These are phyloP conservation scores for Leccinum colubrinum DNA, from an alignment of 1,284 basidiomycete species.

Conservation along the genomic window DNA sequence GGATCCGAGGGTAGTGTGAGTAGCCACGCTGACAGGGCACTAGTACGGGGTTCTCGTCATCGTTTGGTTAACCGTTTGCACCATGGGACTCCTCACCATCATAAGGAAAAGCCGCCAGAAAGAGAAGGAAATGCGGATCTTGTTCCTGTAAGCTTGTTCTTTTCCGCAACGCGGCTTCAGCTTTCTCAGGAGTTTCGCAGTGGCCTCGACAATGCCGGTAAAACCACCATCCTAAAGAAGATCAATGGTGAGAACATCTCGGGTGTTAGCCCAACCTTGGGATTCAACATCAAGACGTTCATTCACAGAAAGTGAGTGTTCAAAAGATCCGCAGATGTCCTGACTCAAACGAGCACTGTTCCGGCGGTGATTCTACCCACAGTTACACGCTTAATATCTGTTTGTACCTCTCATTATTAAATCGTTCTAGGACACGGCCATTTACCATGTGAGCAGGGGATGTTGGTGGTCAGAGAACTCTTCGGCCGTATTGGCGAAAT, in stretches of 20 bases:
- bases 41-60: background rate
- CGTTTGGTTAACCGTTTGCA: background rate
- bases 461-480: conserved; percentile 93
- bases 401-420: conserved; percentile 40
- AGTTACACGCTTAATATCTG: conserved; percentile 95
- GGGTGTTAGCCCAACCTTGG: conserved; percentile 89
- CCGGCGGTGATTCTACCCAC: conserved; percentile 20
- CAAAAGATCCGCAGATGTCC: conserved; percentile 18
- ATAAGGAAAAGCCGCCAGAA: conserved; percentile 96
- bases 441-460: conserved; percentile 68
- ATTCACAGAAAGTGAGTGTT: conserved; percentile 78
- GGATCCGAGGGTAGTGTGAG: background rate
- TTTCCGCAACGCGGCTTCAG: conserved; percentile 3
- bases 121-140: conserved; percentile 93
- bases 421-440: conserved; percentile 1
- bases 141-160: conserved; percentile 76
- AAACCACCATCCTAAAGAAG: conserved; percentile 97
- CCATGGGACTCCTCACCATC: conserved; percentile 92
- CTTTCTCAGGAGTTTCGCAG: conserved; percentile 42
- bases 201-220: conserved; percentile 98
- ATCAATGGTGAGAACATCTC: conserved; percentile 89
- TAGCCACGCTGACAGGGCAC: background rate
- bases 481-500: conserved; percentile 98
- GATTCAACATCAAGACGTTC: conserved; percentile 99
- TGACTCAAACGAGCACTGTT: conserved; percentile 25